Percentiles rank a stretch among this genome's conserved stretches.
phyloP scores from a whole-genome alignment of 1,284 basidiomycete genomes.

The Porphyrellus sp. region DNA sequence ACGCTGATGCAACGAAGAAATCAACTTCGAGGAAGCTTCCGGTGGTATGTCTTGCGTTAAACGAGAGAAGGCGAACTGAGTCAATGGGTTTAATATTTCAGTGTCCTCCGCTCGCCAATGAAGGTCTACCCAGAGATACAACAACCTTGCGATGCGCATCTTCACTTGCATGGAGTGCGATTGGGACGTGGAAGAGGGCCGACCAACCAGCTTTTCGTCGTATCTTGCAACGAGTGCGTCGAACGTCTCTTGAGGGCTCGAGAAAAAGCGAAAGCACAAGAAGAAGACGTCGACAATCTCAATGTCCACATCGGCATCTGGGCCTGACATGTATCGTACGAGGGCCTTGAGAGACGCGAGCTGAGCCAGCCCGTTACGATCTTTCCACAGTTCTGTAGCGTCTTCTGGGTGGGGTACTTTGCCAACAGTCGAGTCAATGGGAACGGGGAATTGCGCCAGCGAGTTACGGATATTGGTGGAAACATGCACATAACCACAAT shows the following conservation, averaged over 20 bases:
- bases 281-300: slow-evolving; percentile 59
- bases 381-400: slow-evolving; percentile 28
- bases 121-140: slow-evolving; percentile 73
- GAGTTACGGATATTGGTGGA: slow-evolving; percentile 30
- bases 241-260: slow-evolving; percentile 55
- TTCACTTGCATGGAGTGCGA: slow-evolving; percentile 53
- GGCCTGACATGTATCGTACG: slow-evolving; percentile 47
- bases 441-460: slow-evolving; percentile 31
- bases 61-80: slow-evolving; percentile 35
- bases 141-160: slow-evolving; percentile 60
- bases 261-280: slow-evolving; percentile 74
- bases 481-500: slow-evolving; percentile 22
- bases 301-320: slow-evolving; percentile 36
- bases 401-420: slow-evolving; percentile 32
- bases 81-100: slow-evolving; percentile 38
- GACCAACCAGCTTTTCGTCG: slow-evolving; percentile 38
- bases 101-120: slow-evolving; percentile 66
- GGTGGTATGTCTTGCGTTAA: slow-evolving; percentile 32
- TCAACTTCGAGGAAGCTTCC: slow-evolving; percentile 24
- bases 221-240: slow-evolving; percentile 58
- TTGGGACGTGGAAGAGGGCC: slow-evolving; percentile 38
- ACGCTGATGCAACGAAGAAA: slow-evolving; percentile 27
- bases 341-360: slow-evolving; percentile 44
- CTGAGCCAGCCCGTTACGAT: slow-evolving; percentile 26
- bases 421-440: slow-evolving; percentile 15